These are phyloP conservation scores for Aureoboletus auriporus DNA, from an alignment of 768 basidiomycete species.

Conservation along the genomic window DNA sequence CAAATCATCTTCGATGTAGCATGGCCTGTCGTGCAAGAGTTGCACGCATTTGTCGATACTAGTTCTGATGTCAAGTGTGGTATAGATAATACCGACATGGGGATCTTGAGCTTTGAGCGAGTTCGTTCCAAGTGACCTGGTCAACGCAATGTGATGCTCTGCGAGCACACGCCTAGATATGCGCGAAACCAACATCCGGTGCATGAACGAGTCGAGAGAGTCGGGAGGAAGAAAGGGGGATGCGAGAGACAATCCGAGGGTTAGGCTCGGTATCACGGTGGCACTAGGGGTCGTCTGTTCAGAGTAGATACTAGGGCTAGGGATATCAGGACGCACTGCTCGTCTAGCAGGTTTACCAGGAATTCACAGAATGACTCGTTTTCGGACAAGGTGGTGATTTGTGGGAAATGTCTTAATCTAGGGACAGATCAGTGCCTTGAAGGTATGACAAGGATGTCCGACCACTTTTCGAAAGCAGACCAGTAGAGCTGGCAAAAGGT, in stretches of 20 bases:
- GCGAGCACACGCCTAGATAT: constrained; percentile 87
- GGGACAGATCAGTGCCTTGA: constrained; percentile 13
- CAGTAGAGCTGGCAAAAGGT: constrained; percentile 62
- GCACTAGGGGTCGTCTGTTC: constrained; percentile 43
- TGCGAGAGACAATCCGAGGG: constrained; percentile 80
- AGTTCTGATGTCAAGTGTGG: constrained; percentile 62
- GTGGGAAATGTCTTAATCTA: constrained; percentile 72
- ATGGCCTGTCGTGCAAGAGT: constrained; percentile 49
- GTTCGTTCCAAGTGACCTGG: constrained; percentile 45
- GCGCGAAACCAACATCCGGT: constrained; percentile 85
- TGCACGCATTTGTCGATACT: constrained; percentile 67
- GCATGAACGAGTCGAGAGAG: constrained; percentile 81
- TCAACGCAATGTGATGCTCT: constrained; percentile 85
- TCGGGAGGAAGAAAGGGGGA: constrained; percentile 78
- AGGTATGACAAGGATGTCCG: constrained; percentile 4
- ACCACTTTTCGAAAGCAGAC: constrained; percentile 80
- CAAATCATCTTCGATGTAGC: constrained; percentile 39
- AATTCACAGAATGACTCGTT: constrained; percentile 80
- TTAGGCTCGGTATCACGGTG: constrained; percentile 74
- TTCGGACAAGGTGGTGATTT: constrained; percentile 65
- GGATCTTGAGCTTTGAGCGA: constrained; percentile 41
- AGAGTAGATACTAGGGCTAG: not conserved
- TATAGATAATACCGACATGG: constrained; percentile 84
- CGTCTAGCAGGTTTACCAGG: constrained; percentile 55
- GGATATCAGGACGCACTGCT: constrained; percentile 57